phyloP scores from a whole-genome alignment of 345 rosid genomes.

The Erucastrum elatum region DNA sequence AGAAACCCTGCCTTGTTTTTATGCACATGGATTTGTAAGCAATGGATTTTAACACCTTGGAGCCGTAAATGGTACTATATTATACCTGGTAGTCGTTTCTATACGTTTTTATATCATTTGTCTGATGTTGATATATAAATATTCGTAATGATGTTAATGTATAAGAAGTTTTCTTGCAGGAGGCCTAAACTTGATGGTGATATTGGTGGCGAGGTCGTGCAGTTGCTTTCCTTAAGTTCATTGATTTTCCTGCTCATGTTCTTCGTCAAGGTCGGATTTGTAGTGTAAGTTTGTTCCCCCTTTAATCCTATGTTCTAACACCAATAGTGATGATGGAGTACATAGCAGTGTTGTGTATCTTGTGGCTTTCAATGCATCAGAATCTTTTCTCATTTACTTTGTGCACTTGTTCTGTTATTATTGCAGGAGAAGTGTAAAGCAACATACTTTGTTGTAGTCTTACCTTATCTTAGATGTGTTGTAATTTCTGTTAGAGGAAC shows the following conservation, averaged over 20 bases:
- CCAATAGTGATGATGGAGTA: neutral
- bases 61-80: slow-evolving; percentile 55
- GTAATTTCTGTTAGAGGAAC: slow-evolving; percentile 94
- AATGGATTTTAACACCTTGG: slow-evolving; percentile 84
- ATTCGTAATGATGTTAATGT: neutral
- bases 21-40: slow-evolving; percentile 84
- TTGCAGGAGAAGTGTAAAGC: slow-evolving; percentile 75
- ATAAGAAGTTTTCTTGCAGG: slow-evolving; percentile 41
- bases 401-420: slow-evolving; percentile 13
- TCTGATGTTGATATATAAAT: neutral
- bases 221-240: slow-evolving; percentile 77
- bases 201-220: slow-evolving; percentile 98
- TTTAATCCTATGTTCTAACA: neutral
- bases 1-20: slow-evolving; percentile 76
- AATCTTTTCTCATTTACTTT: slow-evolving; percentile 1
- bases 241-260: slow-evolving; percentile 56
- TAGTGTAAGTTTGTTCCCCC: slow-evolving; percentile 46
- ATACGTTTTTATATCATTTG: slow-evolving; percentile 16
- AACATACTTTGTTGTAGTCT: slow-evolving; percentile 83
- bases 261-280: slow-evolving; percentile 81
- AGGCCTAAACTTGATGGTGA: slow-evolving; percentile 80
- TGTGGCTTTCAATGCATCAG: neutral
- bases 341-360: neutral
- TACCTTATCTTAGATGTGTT: slow-evolving; percentile 66
- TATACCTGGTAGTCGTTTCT: slow-evolving; percentile 36